Evolutionary conservation across 2,329 filamentous ascomycete species (phyloP).

Genomic region (Chaetomium globosum): DNA sequence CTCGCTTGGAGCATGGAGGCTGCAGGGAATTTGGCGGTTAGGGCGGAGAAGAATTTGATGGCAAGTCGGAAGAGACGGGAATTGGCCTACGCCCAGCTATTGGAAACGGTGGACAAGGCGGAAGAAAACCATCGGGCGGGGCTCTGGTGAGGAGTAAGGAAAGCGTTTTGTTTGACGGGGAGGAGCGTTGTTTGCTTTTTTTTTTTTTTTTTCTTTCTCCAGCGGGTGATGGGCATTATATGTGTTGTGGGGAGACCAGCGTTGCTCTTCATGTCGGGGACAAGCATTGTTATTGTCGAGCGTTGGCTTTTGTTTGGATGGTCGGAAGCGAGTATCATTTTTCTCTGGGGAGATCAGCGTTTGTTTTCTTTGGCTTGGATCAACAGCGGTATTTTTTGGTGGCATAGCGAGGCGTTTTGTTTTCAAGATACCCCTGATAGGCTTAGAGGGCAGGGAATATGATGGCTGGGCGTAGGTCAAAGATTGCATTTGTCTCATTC

Average conservation of each 20-base stretch:
- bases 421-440: neutral
- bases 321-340: neutral
- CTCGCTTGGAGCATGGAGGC: conserved; percentile 38
- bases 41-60: conserved; percentile 50
- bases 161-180: conserved; percentile 3
- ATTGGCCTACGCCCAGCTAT: conserved; percentile 58
- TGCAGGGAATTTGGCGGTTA: conserved; percentile 50
- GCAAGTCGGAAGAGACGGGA: conserved; percentile 45
- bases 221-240: neutral
- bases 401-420: neutral
- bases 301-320: neutral
- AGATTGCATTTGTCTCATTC: neutral
- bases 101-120: conserved; percentile 45
- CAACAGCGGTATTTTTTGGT: neutral
- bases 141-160: neutral
- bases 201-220: neutral
- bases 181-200: neutral
- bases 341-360: neutral
- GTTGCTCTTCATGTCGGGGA: neutral
- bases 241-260: neutral
- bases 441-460: neutral
- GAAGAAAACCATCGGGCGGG: too few relatives aligned
- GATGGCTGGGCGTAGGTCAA: neutral
- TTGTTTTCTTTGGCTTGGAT: neutral
- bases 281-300: neutral